A percentile compares a stretch with the other conserved stretches of the same genome.
Conservation (phyloP, 495 filamentous ascomycete genomes). For the Annulohypoxylon bovei region DNA sequence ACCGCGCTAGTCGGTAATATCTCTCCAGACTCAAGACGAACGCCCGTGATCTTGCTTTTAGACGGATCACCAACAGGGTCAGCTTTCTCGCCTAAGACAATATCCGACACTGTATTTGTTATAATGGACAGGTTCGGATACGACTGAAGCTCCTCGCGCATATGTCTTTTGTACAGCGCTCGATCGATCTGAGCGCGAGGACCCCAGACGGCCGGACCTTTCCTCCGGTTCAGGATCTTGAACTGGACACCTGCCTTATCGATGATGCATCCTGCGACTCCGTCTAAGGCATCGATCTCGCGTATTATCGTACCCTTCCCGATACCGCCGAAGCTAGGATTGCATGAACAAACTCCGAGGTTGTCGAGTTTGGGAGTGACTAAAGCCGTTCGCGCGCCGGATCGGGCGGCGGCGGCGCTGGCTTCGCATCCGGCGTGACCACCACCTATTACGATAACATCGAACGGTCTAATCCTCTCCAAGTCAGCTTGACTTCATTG, state of each 20-base stretch:
- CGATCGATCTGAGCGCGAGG: constrained; percentile 96
- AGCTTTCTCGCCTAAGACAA: constrained; percentile 71
- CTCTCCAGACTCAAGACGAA: constrained; percentile 89
- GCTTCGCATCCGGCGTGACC: constrained; percentile 97
- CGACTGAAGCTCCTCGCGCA: constrained; percentile 83
- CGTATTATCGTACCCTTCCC: constrained; percentile 98
- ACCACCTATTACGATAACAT: constrained; percentile 95
- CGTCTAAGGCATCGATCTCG: constrained; percentile 95
- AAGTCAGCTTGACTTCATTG: constrained; percentile 10
- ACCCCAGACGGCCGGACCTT: constrained; percentile 97
- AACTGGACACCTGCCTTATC: constrained; percentile 97
- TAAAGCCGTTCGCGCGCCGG: constrained; percentile 88
- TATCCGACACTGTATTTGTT: constrained; percentile 90
- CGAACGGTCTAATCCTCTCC: constrained; percentile 68
- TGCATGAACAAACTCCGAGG: constrained; percentile 96
- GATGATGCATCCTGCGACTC: constrained; percentile 85
- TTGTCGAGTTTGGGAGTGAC: constrained; percentile 88
- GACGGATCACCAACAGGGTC: constrained; percentile 54
- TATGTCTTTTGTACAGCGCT: constrained; percentile 86
- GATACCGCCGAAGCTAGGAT: constrained; percentile 96
- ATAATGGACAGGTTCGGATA: constrained; percentile 83
- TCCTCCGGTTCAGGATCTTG: constrained; percentile 83
- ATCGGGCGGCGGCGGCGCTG: constrained; percentile 89
- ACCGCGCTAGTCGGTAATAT: constrained; percentile 82
- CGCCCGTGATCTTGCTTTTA: constrained; percentile 82